A percentile compares a stretch with the other conserved stretches of the same genome.
Conservation (phyloP, 257 asterid genomes). For the Solanum verrucosum region DNA sequence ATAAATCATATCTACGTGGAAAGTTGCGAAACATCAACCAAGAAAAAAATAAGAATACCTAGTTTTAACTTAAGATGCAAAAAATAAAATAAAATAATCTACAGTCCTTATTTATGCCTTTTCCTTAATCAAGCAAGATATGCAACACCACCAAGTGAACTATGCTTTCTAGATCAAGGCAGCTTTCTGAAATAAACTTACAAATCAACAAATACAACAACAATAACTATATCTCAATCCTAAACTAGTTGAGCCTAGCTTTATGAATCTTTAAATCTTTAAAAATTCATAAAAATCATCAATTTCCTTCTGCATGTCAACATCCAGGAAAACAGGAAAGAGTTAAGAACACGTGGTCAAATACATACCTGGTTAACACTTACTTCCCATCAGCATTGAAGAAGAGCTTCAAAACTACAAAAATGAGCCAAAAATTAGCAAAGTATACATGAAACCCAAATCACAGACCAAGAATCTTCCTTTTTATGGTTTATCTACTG, state of each 20-base stretch:
- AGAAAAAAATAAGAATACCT: too few species aligned
- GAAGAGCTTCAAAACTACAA: neutral
- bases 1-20: neutral
- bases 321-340: neutral
- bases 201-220: neutral
- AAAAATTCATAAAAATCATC: neutral
- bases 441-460: neutral
- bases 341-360: neutral
- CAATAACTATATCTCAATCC: neutral
- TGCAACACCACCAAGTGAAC: neutral
- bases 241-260: neutral
- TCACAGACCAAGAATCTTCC: neutral
- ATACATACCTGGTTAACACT: neutral
- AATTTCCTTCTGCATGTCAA: neutral
- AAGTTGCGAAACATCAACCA: neutral
- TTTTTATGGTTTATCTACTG: neutral
- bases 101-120: neutral
- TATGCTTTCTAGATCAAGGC: neutral
- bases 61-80: neutral
- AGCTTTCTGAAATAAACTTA: neutral
- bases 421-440: neutral
- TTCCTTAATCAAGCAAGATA: neutral
- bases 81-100: too few species aligned
- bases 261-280: neutral
- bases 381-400: neutral